Evolutionary conservation across 2,329 filamentous ascomycete genomes (phyloP).

Genomic region (Colletotrichum karsti): DNA sequence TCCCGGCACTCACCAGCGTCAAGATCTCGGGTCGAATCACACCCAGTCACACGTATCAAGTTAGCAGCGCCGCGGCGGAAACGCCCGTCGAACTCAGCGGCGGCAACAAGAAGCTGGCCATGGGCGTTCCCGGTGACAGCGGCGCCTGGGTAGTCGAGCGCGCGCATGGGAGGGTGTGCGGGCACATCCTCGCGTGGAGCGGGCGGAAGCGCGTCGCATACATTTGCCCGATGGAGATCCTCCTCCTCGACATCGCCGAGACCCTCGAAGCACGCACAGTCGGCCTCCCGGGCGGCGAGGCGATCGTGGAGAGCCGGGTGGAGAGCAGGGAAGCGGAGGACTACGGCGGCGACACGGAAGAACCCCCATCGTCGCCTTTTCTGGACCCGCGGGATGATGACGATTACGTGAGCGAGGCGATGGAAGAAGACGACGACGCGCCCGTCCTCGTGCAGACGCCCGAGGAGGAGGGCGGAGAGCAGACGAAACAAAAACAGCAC

Average conservation of each 20-base stretch:
- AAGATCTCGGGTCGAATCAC: slow-evolving; percentile 87
- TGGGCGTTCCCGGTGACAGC: slow-evolving; percentile 85
- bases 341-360: slow-evolving; percentile 12
- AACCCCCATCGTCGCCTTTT: slow-evolving; percentile 26
- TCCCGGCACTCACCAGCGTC: slow-evolving; percentile 81
- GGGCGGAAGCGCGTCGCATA: slow-evolving; percentile 84
- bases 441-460: slow-evolving; percentile 17
- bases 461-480: background rate
- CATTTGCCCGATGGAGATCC: slow-evolving; percentile 93
- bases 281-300: slow-evolving; percentile 71
- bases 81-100: slow-evolving; percentile 11
- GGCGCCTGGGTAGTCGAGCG: slow-evolving; percentile 94
- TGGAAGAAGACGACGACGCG: slow-evolving; percentile 35
- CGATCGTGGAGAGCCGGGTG: slow-evolving; percentile 43
- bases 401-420: slow-evolving; percentile 35
- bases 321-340: slow-evolving; percentile 22
- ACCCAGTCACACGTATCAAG: slow-evolving; percentile 76
- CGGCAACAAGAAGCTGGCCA: slow-evolving; percentile 41
- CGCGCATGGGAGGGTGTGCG: slow-evolving; percentile 80
- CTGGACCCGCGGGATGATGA: slow-evolving; percentile 32
- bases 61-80: slow-evolving; percentile 48
- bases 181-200: slow-evolving; percentile 91
- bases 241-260: slow-evolving; percentile 85
- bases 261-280: slow-evolving; percentile 77
- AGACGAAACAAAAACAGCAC: background rate